Evolutionary conservation across 1,284 basidiomycete genomes (phyloP).

Genomic region (Cutaneotrichosporon cyanovorans): DNA sequence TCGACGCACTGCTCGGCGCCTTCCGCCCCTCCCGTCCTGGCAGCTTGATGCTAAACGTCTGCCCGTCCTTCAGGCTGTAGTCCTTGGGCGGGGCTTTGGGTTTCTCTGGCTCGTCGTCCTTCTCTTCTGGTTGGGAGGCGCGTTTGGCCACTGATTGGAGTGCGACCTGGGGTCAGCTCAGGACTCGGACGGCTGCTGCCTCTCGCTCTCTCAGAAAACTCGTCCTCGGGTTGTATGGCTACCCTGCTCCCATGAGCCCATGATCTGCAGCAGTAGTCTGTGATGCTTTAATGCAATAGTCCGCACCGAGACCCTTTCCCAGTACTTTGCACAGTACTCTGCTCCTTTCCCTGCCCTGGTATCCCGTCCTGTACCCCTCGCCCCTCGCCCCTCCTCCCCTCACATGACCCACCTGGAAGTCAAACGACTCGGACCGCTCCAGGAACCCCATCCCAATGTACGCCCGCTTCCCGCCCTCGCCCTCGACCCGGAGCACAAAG

Average conservation of each 20-base stretch:
- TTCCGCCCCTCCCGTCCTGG: constrained; percentile 54
- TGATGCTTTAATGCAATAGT: too few relatives aligned
- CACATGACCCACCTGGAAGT: constrained; percentile 54
- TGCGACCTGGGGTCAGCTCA: constrained; percentile 54
- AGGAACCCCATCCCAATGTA: constrained; percentile 91
- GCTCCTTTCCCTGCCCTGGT: not conserved
- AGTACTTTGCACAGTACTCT: not conserved
- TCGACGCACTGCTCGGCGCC: not conserved
- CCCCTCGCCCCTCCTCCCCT: constrained; percentile 8
- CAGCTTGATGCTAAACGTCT: constrained; percentile 87
- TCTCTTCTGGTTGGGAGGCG: constrained; percentile 25
- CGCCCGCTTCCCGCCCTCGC: constrained; percentile 70
- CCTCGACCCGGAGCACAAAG: constrained; percentile 84
- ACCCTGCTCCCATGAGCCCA: too few relatives aligned
- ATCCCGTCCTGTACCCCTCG: not conserved
- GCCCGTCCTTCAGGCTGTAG: constrained; percentile 90
- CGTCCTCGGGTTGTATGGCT: too few relatives aligned
- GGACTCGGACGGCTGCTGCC: not conserved
- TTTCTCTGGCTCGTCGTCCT: constrained; percentile 26
- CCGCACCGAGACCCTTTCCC: not conserved
- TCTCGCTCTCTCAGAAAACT: not conserved
- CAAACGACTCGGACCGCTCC: constrained; percentile 85
- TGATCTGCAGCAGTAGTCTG: too few relatives aligned
- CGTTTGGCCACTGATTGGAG: constrained; percentile 93
- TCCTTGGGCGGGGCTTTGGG: constrained; percentile 82